These are phyloP conservation scores for Ustulina deusta DNA, from an alignment of 2,329 filamentous ascomycete species.

Conservation along the genomic window DNA sequence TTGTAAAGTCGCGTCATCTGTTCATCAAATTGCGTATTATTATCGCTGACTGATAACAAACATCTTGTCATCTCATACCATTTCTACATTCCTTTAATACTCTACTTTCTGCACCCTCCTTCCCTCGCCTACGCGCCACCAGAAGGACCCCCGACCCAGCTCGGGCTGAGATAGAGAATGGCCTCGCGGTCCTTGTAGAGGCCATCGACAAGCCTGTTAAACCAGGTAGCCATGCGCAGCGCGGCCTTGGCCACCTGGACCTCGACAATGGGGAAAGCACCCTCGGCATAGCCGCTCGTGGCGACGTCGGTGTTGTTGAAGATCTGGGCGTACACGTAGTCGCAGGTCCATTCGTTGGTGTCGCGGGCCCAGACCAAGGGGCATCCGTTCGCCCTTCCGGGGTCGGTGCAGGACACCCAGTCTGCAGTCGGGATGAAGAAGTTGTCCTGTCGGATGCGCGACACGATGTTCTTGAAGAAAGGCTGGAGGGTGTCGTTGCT, in stretches of 20 bases:
- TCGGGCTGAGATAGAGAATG: conserved; percentile 36
- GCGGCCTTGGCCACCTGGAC: conserved; percentile 42
- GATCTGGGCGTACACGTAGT: conserved; percentile 43
- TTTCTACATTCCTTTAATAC: background rate
- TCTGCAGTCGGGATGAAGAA: conserved; percentile 38
- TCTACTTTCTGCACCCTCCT: background rate
- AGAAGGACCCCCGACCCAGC: conserved; percentile 38
- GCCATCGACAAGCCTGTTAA: conserved; percentile 39
- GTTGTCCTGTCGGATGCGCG: conserved; percentile 37
- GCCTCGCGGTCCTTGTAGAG: conserved; percentile 41
- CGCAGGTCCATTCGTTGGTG: conserved; percentile 43
- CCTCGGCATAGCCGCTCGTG: conserved; percentile 41
- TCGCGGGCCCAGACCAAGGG: conserved; percentile 41
- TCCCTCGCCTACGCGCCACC: conserved; percentile 17
- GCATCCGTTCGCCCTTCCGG: conserved; percentile 33
- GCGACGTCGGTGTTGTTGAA: conserved; percentile 43
- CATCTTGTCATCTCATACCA: conserved; percentile 1
- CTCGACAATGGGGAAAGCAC: conserved; percentile 40
- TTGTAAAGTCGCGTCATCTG: background rate
- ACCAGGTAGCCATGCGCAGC: conserved; percentile 43
- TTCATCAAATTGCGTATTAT: background rate
- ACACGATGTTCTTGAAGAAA: conserved; percentile 39
- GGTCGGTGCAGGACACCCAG: conserved; percentile 39
- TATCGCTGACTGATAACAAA: conserved; percentile 1
- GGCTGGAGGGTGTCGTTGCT: conserved; percentile 41